Percentiles rank a stretch among this genome's conserved stretches.
These are phyloP conservation scores for Aspergillus steynii DNA, from an alignment of 495 filamentous ascomycete species.

Conservation along the genomic window DNA sequence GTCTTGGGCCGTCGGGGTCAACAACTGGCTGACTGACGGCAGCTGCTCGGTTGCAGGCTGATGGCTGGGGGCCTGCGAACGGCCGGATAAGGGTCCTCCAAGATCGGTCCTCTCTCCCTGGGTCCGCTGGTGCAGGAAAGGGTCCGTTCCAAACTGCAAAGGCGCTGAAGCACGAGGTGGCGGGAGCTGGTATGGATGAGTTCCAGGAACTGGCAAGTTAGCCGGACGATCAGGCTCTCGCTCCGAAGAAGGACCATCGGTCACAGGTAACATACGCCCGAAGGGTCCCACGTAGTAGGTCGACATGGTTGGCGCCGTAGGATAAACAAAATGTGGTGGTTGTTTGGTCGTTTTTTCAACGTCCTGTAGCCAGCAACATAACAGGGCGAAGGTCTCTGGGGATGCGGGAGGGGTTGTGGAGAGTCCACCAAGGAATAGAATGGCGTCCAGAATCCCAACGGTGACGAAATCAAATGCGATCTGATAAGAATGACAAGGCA, in stretches of 20 bases:
- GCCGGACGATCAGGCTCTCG: constrained; percentile 34
- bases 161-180: constrained; percentile 44
- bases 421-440: neutral
- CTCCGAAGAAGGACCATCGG: constrained; percentile 29
- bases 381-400: neutral
- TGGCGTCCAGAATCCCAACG: neutral
- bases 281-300: constrained; percentile 48
- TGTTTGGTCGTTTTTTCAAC: neutral
- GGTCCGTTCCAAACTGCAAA: constrained; percentile 47
- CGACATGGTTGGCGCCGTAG: constrained; percentile 36
- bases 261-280: constrained; percentile 49
- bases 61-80: constrained; percentile 19
- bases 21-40: constrained; percentile 49
- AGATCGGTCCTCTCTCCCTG: constrained; percentile 32
- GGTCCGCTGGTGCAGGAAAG: constrained; percentile 35
- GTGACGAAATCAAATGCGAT: neutral
- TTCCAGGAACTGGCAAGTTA: constrained; percentile 38
- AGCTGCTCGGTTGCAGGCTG: constrained; percentile 35
- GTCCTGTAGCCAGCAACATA: constrained; percentile 9
- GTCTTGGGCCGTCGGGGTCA: constrained; percentile 39
- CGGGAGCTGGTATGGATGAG: constrained; percentile 51
- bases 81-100: constrained; percentile 16
- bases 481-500: neutral
- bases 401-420: neutral
- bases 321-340: neutral